These are phyloP conservation scores for Acacia concinna DNA, from an alignment of 331 rosid species.

Conservation along the genomic window DNA sequence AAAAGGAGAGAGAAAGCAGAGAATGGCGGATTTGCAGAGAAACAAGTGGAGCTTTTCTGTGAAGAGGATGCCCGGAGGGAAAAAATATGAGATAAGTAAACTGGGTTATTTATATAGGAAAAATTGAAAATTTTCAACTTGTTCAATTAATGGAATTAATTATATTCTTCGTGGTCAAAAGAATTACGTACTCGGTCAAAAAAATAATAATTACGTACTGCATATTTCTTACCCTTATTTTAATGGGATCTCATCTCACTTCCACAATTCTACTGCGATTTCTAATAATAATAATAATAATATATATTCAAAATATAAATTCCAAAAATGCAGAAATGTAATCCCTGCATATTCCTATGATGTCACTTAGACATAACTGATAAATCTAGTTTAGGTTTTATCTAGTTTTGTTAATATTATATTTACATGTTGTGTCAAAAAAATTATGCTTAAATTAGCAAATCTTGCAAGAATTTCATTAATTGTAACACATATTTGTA, in stretches of 20 bases:
- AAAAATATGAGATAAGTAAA: slow-evolving; percentile 24
- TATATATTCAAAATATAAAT: not conserved
- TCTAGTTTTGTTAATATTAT: too few species aligned
- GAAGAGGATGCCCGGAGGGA: slow-evolving; percentile 48
- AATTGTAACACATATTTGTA: not conserved
- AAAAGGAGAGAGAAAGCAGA: slow-evolving; percentile 20
- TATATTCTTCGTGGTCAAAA: too few species aligned
- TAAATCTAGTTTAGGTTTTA: too few species aligned
- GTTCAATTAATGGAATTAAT: not conserved
- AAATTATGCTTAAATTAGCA: too few species aligned
- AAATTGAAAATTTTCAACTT: not conserved
- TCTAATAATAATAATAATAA: too few species aligned
- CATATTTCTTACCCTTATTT: too few species aligned
- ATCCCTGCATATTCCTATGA: not conserved
- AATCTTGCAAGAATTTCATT: not conserved
- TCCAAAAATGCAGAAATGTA: not conserved
- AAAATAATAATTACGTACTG: too few species aligned
- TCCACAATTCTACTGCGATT: not conserved
- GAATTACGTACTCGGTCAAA: too few species aligned
- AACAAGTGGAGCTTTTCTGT: slow-evolving; percentile 53
- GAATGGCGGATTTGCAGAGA: slow-evolving; percentile 65
- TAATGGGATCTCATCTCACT: too few species aligned
- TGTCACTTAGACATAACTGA: not conserved
- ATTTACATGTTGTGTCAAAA: too few species aligned
- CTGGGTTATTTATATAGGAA: not conserved